A percentile compares a stretch with the other conserved stretches of the same genome.
Conservation (phyloP, 1,284 basidiomycete species). For the Cryptococcus sp. region DNA sequence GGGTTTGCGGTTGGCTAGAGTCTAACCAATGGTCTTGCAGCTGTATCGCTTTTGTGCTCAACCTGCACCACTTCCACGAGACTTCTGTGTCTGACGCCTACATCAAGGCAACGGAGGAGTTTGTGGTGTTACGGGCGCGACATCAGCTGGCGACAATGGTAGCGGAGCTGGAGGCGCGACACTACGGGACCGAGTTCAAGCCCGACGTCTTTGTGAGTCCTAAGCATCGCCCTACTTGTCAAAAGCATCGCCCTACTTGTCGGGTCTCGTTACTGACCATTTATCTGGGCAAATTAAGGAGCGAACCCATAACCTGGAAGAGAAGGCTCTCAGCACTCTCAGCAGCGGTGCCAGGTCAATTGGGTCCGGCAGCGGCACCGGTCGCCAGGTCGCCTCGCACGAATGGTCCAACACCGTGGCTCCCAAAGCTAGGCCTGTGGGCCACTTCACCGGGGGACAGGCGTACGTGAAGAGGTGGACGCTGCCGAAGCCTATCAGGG, state of each 20-base stretch:
- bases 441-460: conserved; percentile 35
- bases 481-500: conserved; percentile 23
- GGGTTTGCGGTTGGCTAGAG: not conserved
- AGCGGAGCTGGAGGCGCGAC: conserved; percentile 75
- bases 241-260: not conserved
- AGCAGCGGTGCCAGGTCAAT: conserved; percentile 13
- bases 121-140: conserved; percentile 77
- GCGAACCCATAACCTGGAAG: conserved; percentile 34
- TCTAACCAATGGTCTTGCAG: conserved; percentile 51
- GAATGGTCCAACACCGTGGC: conserved; percentile 33
- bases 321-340: conserved; percentile 22
- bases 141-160: conserved; percentile 73
- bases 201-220: conserved; percentile 43
- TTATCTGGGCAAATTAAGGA: conserved; percentile 19
- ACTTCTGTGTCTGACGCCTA: conserved; percentile 78
- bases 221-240: not conserved
- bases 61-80: conserved; percentile 58
- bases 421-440: conserved; percentile 12
- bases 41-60: conserved; percentile 73
- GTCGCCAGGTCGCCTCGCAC: conserved; percentile 16
- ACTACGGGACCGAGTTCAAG: conserved; percentile 60
- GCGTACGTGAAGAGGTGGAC: conserved; percentile 42
- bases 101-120: conserved; percentile 72
- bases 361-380: conserved; percentile 26
- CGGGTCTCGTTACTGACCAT: not conserved